phyloP scores from a whole-genome alignment of 208 protist species.

The Trypanosoma brucei region DNA sequence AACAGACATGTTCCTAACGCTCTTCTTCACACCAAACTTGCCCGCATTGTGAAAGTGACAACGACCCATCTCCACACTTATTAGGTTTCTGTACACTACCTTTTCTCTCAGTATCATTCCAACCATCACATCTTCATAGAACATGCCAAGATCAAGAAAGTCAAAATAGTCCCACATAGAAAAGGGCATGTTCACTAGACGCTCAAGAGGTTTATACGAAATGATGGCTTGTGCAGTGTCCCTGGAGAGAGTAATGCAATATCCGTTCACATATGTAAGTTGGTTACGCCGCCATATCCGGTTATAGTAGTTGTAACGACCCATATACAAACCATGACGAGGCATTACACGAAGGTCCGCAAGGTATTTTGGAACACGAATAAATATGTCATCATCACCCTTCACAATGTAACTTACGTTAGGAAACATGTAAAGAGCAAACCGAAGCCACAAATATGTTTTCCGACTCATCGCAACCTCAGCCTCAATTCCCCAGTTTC shows the following conservation, averaged over 20 bases:
- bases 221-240: conserved; percentile 11
- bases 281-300: no score
- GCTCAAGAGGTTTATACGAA: conserved; percentile 8
- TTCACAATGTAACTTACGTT: conserved; percentile 37
- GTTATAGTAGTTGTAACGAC: background rate
- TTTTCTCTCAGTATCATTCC: conserved; percentile 3
- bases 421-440: conserved; percentile 32
- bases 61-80: background rate
- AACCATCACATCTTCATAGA: conserved; percentile 16
- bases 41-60: conserved; percentile 5
- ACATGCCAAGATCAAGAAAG: conserved; percentile 5
- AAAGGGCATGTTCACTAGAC: conserved; percentile 6
- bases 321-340: conserved; percentile 2
- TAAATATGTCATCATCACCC: conserved; percentile 45
- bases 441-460: conserved; percentile 31
- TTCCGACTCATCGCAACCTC: conserved; percentile 29
- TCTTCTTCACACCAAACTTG: background rate
- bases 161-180: background rate
- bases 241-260: conserved; percentile 2
- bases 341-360: conserved; percentile 21
- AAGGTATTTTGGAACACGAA: conserved; percentile 39
- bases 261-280: background rate
- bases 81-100: background rate
- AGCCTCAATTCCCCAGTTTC: conserved; percentile 22
- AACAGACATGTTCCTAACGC: background rate